Evolutionary conservation across 129 eudicot genomes (phyloP), one percentile per base, ranked within the genome.

Genomic region (Pulicaria dysenterica): DNA sequence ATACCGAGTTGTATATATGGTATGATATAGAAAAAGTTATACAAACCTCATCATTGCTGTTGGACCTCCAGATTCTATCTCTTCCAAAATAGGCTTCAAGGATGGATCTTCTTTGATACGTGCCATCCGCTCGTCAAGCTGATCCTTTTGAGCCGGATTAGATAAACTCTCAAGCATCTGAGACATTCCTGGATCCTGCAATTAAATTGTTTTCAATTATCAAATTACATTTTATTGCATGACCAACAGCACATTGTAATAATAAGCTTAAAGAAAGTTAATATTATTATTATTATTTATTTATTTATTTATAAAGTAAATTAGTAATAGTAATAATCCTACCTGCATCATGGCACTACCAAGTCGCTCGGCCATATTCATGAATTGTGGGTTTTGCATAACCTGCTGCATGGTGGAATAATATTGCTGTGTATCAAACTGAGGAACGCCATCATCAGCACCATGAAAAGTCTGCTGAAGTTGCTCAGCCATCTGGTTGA

Each of bases 21-120:
- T 24, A 24, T 24, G 31, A 24, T 24, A 24, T 57, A 9, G 5
- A 10, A 34, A 4, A 8, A 40, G 10, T 61, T 39, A 14, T 6
- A 53, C 51, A 53, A 53, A 93, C 98, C 86, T 90, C 98, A 94
- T 94, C 98, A 94, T 94, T 63, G 98, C 98, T 76, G 98, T 83
- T 45, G 98, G 97, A 51, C 97, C 98, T 43, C 98, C 98, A 41
- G 64, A 83, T 81, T 94, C 98, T 12, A 94, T 94, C 83, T 94
- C 98, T 9, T 94, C 98, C 44, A 94, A 77, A 67, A 94, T 90
- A 45, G 95, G 97, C 70, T 88, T 90, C 87, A 94, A 77, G 8
- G 95, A 45, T 17, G 97, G 98, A 85, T 94, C 98, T 41, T 90
- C 96, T 76, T 90, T 94, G 55, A 94, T 79, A 5, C 85, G 82